Percentiles rank a stretch among this genome's conserved stretches.
These are phyloP conservation scores for Eucalyptus camaldulensis DNA, from an alignment of 345 rosid species.

Conservation along the genomic window DNA sequence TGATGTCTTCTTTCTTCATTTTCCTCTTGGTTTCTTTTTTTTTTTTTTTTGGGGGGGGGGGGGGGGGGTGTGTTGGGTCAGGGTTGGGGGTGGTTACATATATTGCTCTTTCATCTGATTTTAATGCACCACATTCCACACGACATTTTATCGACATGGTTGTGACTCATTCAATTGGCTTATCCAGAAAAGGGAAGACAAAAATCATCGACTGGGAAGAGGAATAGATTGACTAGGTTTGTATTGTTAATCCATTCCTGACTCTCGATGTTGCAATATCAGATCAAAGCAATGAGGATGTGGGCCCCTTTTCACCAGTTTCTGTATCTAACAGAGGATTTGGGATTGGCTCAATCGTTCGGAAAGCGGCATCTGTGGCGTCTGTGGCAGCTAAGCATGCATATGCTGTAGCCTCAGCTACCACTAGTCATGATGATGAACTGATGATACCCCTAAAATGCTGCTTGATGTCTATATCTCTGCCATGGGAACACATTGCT, in stretches of 20 bases:
- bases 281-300: slow-evolving; percentile 91
- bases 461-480: slow-evolving; percentile 88
- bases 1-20: neutral
- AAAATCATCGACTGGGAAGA: neutral
- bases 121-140: neutral
- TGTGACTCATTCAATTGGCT: neutral
- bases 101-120: neutral
- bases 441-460: slow-evolving; percentile 84
- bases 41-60: neutral
- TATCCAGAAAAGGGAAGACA: neutral
- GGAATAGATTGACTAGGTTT: neutral
- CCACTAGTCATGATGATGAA: slow-evolving; percentile 50
- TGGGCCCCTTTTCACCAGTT: slow-evolving; percentile 75
- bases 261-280: slow-evolving; percentile 11
- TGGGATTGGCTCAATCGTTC: slow-evolving; percentile 72
- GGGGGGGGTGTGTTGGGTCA: rapidly evolving
- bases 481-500: slow-evolving; percentile 96
- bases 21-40: neutral
- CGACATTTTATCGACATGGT: neutral
- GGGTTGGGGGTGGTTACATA: neutral
- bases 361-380: slow-evolving; percentile 87
- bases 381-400: slow-evolving; percentile 95
- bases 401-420: slow-evolving; percentile 78
- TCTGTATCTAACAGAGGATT: slow-evolving; percentile 54
- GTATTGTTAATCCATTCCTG: neutral